Evolutionary conservation across 768 basidiomycete genomes (phyloP).

Genomic region (Phaeotremella fagi): DNA sequence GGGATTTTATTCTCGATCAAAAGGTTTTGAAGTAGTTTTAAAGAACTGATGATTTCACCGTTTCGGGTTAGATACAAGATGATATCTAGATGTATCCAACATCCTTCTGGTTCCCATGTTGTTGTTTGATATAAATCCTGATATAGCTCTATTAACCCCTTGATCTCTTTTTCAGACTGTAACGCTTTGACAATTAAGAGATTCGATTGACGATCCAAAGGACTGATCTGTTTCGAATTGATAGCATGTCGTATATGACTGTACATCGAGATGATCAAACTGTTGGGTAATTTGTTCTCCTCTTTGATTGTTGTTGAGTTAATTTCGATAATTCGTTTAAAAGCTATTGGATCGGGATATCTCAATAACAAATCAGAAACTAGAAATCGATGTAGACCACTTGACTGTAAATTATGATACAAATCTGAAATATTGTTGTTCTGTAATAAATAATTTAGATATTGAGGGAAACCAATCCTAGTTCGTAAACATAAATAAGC

Average conservation of each 20-base stretch:
- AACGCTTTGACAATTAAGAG: not conserved
- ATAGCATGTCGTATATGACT: slow-evolving; percentile 3
- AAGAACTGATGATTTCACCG: not conserved
- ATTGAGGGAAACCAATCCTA: slow-evolving; percentile 14
- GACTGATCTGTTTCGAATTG: not conserved
- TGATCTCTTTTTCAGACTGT: not conserved
- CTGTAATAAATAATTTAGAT: slow-evolving; percentile 8
- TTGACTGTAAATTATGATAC: not conserved
- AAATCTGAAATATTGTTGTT: slow-evolving; percentile 2
- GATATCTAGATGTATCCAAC: slow-evolving; percentile 1
- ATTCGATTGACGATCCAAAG: not conserved
- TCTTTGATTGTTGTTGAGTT: not conserved
- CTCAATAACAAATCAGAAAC: slow-evolving; percentile 21
- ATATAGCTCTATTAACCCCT: not conserved
- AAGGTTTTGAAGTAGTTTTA: slow-evolving; percentile 2
- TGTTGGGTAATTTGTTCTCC: slow-evolving; percentile 4
- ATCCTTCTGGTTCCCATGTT: not conserved
- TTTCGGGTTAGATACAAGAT: not conserved
- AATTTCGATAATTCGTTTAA: slow-evolving; percentile 14
- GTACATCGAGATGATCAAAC: slow-evolving; percentile 9
- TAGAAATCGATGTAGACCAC: slow-evolving; percentile 13
- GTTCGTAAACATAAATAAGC: slow-evolving; percentile 21
- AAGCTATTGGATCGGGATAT: slow-evolving; percentile 17
- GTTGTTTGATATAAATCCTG: not conserved
- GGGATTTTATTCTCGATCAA: slow-evolving; percentile 1